A percentile compares a stretch with the other conserved stretches of the same genome.
Evolutionary conservation across 768 basidiomycete genomes (phyloP).

Genomic region (Lentinula boryana): DNA sequence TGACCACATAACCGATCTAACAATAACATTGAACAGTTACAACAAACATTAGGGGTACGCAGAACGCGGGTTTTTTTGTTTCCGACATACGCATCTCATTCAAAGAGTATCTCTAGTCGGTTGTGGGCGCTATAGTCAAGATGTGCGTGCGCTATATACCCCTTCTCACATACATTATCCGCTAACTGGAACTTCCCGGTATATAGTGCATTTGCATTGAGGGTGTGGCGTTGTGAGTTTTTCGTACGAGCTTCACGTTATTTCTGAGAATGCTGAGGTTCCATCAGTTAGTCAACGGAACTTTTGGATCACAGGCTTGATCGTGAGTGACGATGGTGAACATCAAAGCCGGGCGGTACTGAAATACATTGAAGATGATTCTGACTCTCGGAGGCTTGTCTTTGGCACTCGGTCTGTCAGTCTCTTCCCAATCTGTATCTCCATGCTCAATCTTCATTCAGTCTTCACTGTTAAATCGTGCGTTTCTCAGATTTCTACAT

Average conservation of each 20-base stretch:
- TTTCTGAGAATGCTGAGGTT: neutral
- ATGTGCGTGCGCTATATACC: conserved; percentile 18
- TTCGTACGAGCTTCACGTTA: neutral
- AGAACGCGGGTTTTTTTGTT: neutral
- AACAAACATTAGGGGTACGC: conserved; percentile 37
- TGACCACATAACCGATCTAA: neutral
- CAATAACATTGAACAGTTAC: conserved; percentile 24
- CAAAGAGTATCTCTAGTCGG: conserved; percentile 27
- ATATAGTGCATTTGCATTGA: conserved; percentile 46
- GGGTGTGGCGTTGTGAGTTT: conserved; percentile 59
- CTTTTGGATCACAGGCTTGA: conserved; percentile 40
- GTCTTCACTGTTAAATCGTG: conserved; percentile 47
- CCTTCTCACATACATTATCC: neutral
- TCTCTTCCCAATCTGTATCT: no score
- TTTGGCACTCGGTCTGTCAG: neutral
- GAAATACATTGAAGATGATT: neutral
- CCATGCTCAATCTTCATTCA: conserved; percentile 6
- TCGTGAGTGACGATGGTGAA: conserved; percentile 34
- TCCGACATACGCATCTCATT: neutral
- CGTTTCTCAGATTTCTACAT: conserved; percentile 4
- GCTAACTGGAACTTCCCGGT: neutral
- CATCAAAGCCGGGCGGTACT: neutral
- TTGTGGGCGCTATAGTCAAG: conserved; percentile 58
- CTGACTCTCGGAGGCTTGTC: neutral
- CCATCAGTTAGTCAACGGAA: conserved; percentile 53